phyloP scores from a whole-genome alignment of 2,329 filamentous ascomycete species.

The Juglanconis oblonga region DNA sequence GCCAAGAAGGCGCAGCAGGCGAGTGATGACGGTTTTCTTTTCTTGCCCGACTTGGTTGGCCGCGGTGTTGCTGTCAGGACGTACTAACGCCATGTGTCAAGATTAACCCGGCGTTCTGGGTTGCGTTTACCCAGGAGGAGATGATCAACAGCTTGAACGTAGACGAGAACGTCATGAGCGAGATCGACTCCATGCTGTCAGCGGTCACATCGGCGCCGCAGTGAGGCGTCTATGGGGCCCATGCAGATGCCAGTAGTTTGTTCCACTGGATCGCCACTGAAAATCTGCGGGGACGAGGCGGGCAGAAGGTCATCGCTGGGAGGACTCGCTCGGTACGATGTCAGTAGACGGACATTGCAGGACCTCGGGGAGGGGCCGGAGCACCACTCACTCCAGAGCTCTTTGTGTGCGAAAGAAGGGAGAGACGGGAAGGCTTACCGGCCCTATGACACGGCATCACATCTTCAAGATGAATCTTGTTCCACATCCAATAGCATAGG shows the following conservation, averaged over 20 bases:
- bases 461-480: too few species aligned
- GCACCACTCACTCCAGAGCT: too few species aligned
- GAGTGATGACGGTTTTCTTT: too few species aligned
- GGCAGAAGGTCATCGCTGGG: too few species aligned
- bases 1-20: conserved; percentile 49
- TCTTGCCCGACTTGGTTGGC: background rate
- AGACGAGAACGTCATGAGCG: conserved; percentile 57
- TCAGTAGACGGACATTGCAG: too few species aligned
- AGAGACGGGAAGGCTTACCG: too few species aligned
- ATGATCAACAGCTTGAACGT: conserved; percentile 53
- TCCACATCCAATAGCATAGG: too few species aligned
- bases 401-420: too few species aligned
- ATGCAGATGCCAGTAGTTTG: background rate
- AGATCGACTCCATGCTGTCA: conserved; percentile 46
- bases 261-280: background rate
- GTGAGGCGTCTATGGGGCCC: background rate
- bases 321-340: too few species aligned
- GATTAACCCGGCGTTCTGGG: conserved; percentile 52
- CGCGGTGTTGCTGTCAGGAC: background rate
- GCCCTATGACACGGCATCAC: too few species aligned
- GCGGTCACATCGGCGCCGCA: conserved; percentile 22
- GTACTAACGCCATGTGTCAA: conserved; percentile 26
- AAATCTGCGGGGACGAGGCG: too few species aligned
- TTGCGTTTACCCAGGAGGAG: conserved; percentile 52
- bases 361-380: too few species aligned